These are phyloP conservation scores for Aureobasidium sp. DNA, from an alignment of 2,329 filamentous ascomycete species.

Conservation along the genomic window DNA sequence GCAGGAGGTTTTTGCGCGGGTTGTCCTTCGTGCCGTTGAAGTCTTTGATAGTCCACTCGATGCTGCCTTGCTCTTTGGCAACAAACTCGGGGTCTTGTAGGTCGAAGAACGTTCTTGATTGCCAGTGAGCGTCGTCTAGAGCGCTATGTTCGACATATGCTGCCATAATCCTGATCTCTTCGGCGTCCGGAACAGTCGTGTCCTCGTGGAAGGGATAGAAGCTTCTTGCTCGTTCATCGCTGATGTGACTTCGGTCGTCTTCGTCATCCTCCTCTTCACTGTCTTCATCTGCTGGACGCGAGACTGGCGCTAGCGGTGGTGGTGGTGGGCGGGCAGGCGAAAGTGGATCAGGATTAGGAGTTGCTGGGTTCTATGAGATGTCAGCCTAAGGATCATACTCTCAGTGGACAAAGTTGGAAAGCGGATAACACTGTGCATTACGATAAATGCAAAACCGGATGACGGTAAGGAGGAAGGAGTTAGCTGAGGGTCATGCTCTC, in stretches of 20 bases:
- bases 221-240: constrained; percentile 25
- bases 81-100: constrained; percentile 53
- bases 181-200: constrained; percentile 47
- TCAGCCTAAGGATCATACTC: background rate
- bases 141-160: constrained; percentile 46
- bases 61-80: constrained; percentile 47
- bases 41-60: constrained; percentile 53
- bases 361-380: background rate
- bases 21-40: constrained; percentile 55
- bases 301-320: background rate
- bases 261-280: constrained; percentile 23
- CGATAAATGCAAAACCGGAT: background rate
- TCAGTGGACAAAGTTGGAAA: background rate
- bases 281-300: constrained; percentile 20
- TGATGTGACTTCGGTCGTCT: constrained; percentile 21
- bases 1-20: constrained; percentile 52
- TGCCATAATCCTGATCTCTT: constrained; percentile 53
- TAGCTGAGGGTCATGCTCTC: too few relatives aligned
- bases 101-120: constrained; percentile 48
- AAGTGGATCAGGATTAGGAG: background rate
- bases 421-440: background rate
- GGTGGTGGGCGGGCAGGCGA: constrained; percentile 14
- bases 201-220: constrained; percentile 54
- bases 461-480: background rate
- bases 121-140: constrained; percentile 53